These are phyloP conservation scores for Clathrus columnatus DNA, from an alignment of 768 basidiomycete species.

Conservation along the genomic window DNA sequence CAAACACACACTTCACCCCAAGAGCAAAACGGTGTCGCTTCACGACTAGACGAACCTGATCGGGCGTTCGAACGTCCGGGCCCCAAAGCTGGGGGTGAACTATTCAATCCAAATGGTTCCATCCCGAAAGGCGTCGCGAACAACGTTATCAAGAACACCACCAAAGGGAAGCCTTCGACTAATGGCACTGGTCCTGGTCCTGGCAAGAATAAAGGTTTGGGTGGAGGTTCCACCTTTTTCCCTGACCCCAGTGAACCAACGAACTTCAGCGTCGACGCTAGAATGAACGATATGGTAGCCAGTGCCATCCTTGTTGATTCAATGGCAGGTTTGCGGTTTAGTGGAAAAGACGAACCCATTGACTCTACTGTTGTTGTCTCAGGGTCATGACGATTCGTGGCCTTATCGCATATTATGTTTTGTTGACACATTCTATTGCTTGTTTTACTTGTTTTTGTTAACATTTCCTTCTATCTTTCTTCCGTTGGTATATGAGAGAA, in stretches of 20 bases:
- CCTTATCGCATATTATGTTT: neutral
- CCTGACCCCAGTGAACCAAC: too few relatives aligned
- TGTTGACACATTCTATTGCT: neutral
- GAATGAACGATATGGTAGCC: slow-evolving; percentile 24
- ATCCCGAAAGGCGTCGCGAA: slow-evolving; percentile 17
- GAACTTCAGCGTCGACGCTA: too few relatives aligned
- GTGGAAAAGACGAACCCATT: neutral
- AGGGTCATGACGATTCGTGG: neutral
- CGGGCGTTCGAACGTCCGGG: slow-evolving; percentile 38
- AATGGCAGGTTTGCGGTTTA: slow-evolving; percentile 22
- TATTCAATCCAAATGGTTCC: slow-evolving; percentile 23
- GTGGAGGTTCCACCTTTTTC: slow-evolving; percentile 18
- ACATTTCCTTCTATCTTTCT: neutral
- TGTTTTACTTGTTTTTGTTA: neutral
- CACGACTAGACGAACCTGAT: slow-evolving; percentile 38
- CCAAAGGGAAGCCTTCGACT: slow-evolving; percentile 19
- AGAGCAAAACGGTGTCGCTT: slow-evolving; percentile 6
- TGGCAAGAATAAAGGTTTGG: slow-evolving; percentile 22
- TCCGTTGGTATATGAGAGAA: neutral
- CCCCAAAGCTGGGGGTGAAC: slow-evolving; percentile 35
- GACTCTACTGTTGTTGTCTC: neutral
- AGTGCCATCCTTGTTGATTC: slow-evolving; percentile 30
- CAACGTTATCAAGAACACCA: slow-evolving; percentile 26
- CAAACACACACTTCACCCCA: slow-evolving; percentile 9
- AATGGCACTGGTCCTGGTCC: slow-evolving; percentile 14